Conservation (phyloP, 441 rosid species). For the Codiaeum variegatum region DNA sequence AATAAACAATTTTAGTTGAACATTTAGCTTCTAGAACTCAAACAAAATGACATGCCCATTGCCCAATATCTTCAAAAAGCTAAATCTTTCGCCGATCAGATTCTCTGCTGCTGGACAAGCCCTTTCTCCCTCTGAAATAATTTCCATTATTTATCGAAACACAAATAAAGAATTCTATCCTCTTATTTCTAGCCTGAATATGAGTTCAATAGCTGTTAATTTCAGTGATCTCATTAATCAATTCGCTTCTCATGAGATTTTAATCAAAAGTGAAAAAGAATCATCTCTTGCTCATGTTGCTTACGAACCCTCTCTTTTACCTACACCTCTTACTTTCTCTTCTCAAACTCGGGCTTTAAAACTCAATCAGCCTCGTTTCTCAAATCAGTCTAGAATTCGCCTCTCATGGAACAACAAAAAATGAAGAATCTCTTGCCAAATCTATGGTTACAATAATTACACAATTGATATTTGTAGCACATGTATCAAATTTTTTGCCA, state of each 20-base stretch:
- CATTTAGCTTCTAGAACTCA: neutral
- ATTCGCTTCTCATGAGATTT: too few relatives aligned
- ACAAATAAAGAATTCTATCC: too few relatives aligned
- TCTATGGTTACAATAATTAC: neutral
- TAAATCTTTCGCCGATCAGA: neutral
- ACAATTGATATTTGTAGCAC: neutral
- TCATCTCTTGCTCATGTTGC: too few relatives aligned
- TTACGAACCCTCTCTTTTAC: too few relatives aligned
- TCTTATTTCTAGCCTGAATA: neutral
- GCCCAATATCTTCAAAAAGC: neutral
- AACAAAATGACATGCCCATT: too few relatives aligned
- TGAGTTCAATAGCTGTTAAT: neutral
- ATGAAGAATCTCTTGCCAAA: neutral
- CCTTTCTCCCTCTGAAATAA: neutral
- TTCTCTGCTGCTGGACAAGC: neutral
- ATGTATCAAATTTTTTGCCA: too few relatives aligned
- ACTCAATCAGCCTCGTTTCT: neutral
- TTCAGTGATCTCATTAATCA: too few relatives aligned
- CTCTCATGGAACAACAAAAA: too few relatives aligned
- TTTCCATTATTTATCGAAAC: neutral
- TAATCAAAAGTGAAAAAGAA: too few relatives aligned
- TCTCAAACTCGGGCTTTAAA: too few relatives aligned
- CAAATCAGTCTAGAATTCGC: too few relatives aligned
- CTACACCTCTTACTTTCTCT: too few relatives aligned
- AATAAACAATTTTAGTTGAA: neutral